Evolutionary conservation across 2,329 filamentous ascomycete genomes (phyloP), one percentile per base, ranked within the genome.

Genomic region (Aspergillus uvarum): DNA sequence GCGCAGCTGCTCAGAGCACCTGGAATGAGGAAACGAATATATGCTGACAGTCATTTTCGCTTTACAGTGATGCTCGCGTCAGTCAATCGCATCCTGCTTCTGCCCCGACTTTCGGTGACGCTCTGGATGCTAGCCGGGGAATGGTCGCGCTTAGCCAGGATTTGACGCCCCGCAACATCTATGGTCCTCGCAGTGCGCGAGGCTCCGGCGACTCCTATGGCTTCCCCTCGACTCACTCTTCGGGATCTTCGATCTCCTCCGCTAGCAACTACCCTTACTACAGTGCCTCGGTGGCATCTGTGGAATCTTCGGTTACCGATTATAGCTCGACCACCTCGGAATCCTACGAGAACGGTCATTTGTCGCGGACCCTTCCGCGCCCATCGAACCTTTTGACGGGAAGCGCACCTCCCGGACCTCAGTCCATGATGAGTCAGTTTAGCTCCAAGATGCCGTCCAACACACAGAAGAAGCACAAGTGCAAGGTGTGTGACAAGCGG

Each of bases 391-490:
- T 90, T 14, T 72, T 89, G 59, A 81, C 82, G 26, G 80, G 80
- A 48, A 87, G 83, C 59, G 83, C 88, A 32, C 91, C 92, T 1
- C 92, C 92, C 1, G 92, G 92, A 19, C 93, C 92, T 1, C 91
- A 96, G 73, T 96, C 93, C 0, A 97, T 99, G 92, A 99, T 99
- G 95, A 88, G 92, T 55, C 93, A 96, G 71, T 98, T 98, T 80
- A 97, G 91, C 79, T 97, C 94, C 64, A 97, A 97, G 79, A 89
- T 97, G 55, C 93, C 92, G 0, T 93, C 91, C 19, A 96, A 92
- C 79, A 95, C 94, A 10, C 92, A 97, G 75, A 98, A 98, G 87
- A 98, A 98, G 83, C 95, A 98, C 81, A 97, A 97, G 82, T 98
- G 94, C 85, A 97, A 96, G 80, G 91, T 98, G 61, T 98, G 94